Evolutionary conservation across 2,329 filamentous ascomycete genomes (phyloP).

Genomic region (Fusarium sp.): DNA sequence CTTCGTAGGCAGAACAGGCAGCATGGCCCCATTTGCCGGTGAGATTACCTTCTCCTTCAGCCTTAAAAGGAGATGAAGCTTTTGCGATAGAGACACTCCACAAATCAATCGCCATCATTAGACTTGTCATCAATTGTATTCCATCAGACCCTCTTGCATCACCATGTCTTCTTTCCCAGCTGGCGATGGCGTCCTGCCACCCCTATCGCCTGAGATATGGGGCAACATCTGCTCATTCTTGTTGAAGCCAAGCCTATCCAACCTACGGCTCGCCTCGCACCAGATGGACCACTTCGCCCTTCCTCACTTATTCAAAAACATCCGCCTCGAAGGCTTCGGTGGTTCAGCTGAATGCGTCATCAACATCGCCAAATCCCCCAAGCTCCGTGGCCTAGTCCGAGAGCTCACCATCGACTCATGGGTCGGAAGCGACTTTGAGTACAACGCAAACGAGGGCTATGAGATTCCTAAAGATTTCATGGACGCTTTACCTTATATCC

Average conservation of each 20-base stretch:
- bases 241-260: neutral
- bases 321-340: constrained; percentile 3
- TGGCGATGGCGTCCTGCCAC: neutral
- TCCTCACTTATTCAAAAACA: constrained; percentile 2
- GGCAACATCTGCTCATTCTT: constrained; percentile 14
- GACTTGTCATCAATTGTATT: neutral
- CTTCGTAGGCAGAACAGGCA: neutral
- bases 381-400: constrained; percentile 11
- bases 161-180: neutral
- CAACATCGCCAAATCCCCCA: constrained; percentile 7
- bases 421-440: constrained; percentile 10
- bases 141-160: neutral
- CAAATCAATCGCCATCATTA: neutral
- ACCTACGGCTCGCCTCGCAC: constrained; percentile 12
- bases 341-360: constrained; percentile 25
- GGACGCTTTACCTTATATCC: constrained; percentile 18
- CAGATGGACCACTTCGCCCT: neutral
- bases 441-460: neutral
- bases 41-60: neutral
- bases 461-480: neutral
- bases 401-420: constrained; percentile 32
- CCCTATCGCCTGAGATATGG: constrained; percentile 21
- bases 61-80: neutral
- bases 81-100: neutral
- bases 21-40: neutral